A percentile compares a stretch with the other conserved stretches of the same genome.
Conservation (phyloP, 306 rosid genomes). For the Gynostemma pentaphyllum region DNA sequence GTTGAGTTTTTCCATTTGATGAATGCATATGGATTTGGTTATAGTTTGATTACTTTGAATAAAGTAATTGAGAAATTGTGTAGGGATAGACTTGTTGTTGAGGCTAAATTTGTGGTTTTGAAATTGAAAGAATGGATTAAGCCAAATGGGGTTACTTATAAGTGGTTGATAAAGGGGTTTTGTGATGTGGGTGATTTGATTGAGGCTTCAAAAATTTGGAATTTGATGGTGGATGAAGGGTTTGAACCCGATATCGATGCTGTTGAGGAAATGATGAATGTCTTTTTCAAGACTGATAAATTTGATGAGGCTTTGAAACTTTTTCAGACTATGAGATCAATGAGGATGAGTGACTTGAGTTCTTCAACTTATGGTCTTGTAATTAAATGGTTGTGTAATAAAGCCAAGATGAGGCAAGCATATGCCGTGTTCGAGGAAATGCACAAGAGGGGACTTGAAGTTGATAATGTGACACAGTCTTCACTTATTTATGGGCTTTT, state of each 20-base stretch:
- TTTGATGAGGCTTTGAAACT: slow-evolving; percentile 50
- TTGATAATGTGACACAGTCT: slow-evolving; percentile 35
- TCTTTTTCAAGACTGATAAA: slow-evolving; percentile 43
- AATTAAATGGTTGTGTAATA: slow-evolving; percentile 57
- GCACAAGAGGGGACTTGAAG: slow-evolving; percentile 40
- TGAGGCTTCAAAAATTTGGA: slow-evolving; percentile 75
- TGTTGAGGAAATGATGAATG: slow-evolving; percentile 61
- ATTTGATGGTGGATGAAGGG: slow-evolving; percentile 74
- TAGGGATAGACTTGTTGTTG: slow-evolving; percentile 42
- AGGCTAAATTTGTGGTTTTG: slow-evolving; percentile 44
- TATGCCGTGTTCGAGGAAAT: slow-evolving; percentile 52
- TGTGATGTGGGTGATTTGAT: slow-evolving; percentile 60
- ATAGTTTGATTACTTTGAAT: slow-evolving; percentile 39
- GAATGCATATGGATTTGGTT: slow-evolving; percentile 41
- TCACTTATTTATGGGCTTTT: slow-evolving; percentile 50
- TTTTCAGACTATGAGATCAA: slow-evolving; percentile 48
- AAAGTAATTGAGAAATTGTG: slow-evolving; percentile 42
- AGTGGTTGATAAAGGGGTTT: slow-evolving; percentile 41
- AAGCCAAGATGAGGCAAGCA: slow-evolving; percentile 38
- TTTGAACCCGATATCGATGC: slow-evolving; percentile 37
- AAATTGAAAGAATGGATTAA: slow-evolving; percentile 48
- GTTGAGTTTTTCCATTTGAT: slow-evolving; percentile 61
- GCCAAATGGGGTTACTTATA: slow-evolving; percentile 40
- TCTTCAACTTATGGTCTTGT: slow-evolving; percentile 49
- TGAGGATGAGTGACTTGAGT: slow-evolving; percentile 43